Evolutionary conservation across 306 rosid genomes (phyloP).

Genomic region (Echinosophora koreensis): DNA sequence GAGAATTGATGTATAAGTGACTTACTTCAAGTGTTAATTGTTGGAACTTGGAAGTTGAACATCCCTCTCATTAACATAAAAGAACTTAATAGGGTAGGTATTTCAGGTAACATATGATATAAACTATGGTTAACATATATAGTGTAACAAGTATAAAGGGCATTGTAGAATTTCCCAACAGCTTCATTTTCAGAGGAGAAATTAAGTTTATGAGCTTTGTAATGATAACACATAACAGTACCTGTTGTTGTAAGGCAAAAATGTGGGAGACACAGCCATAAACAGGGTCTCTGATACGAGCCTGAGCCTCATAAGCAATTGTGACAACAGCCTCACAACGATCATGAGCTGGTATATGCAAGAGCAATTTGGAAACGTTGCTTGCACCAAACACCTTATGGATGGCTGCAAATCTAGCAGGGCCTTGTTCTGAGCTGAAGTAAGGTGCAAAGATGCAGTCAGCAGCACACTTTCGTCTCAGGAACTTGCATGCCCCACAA

Average conservation of each 20-base stretch:
- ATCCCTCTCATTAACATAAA: not conserved
- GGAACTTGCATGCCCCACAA: slow-evolving; percentile 98
- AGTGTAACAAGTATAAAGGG: no score
- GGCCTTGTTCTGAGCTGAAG: slow-evolving; percentile 88
- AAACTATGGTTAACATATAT: no score
- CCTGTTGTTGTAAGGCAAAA: slow-evolving; percentile 97
- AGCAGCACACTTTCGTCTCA: slow-evolving; percentile 81
- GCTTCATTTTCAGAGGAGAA: not conserved
- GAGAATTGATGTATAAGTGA: slow-evolving; percentile 14
- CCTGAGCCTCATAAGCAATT: slow-evolving; percentile 95
- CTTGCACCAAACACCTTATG: slow-evolving; percentile 98
- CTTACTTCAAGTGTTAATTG: not conserved
- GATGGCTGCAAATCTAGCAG: slow-evolving; percentile 92
- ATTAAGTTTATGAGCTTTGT: not conserved
- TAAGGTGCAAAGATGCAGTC: slow-evolving; percentile 97
- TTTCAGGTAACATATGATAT: no score
- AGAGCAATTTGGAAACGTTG: slow-evolving; percentile 82
- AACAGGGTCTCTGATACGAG: slow-evolving; percentile 91
- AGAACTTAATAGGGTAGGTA: not conserved
- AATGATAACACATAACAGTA: slow-evolving; percentile 14
- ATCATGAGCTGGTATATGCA: slow-evolving; percentile 83
- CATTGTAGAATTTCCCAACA: no score
- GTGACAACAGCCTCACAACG: slow-evolving; percentile 96
- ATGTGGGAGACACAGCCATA: slow-evolving; percentile 98
- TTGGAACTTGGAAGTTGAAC: not conserved